phyloP scores from a whole-genome alignment of 1,139 yeast species.

The Maudiozyma humilis region DNA sequence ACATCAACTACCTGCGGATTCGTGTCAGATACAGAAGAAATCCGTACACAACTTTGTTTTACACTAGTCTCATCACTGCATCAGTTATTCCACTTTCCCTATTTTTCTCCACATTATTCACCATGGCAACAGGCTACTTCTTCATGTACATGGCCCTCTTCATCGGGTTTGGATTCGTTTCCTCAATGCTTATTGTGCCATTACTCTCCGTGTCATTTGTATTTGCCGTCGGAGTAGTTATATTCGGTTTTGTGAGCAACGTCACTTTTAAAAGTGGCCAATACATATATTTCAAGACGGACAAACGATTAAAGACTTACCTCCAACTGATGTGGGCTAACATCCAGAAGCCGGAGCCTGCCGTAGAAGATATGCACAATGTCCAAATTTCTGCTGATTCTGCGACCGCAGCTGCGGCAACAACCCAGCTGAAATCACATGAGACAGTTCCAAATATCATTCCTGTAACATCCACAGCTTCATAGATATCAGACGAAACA shows the following conservation, averaged over 20 bases:
- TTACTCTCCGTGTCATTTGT: conserved; percentile 15
- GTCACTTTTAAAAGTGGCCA: conserved; percentile 15
- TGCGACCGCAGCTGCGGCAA: not conserved
- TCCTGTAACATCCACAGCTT: not conserved
- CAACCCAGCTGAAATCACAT: not conserved
- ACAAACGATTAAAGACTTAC: conserved; percentile 9
- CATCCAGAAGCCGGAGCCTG: not conserved
- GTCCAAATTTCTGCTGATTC: not conserved
- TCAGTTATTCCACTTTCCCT: conserved; percentile 8
- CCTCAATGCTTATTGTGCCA: conserved; percentile 18
- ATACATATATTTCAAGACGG: conserved; percentile 13
- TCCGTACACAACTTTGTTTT: conserved; percentile 10
- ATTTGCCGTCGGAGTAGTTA: conserved; percentile 18
- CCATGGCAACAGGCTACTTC: conserved; percentile 12
- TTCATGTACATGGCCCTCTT: conserved; percentile 16
- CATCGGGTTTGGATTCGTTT: conserved; percentile 11
- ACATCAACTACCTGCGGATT: conserved; percentile 3
- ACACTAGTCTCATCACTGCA: conserved; percentile 4
- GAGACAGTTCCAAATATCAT: not conserved
- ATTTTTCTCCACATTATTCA: conserved; percentile 10
- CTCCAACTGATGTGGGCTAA: conserved; percentile 10
- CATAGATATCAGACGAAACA: not conserved
- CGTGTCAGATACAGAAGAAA: conserved; percentile 8
- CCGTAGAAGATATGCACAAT: not conserved
- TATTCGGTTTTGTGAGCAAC: conserved; percentile 20